Evolutionary conservation across 1,139 yeast species (phyloP), one percentile per base, ranked within the genome.

Genomic region (Scheffersomyces segobiensis): DNA sequence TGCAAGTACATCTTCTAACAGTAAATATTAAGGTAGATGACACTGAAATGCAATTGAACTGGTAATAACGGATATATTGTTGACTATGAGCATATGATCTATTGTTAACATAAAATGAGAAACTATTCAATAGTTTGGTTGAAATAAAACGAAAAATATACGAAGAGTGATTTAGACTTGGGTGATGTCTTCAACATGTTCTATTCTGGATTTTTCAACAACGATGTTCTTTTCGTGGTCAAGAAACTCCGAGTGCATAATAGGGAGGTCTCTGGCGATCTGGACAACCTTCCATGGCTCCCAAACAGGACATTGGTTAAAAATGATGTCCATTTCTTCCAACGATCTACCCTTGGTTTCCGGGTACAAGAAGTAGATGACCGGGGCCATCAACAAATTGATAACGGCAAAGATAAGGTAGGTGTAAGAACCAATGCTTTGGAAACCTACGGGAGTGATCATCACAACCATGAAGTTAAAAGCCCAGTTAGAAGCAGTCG

Each of bases 261-360:
- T 67, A 10, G 80, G 81, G 63, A 73, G 67, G 18, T 65, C 68
- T 42, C 64, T 66, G 1, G 80, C 83, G 58, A 80, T 77, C 22
- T 67, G 65, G 32, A 77, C 81, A 19, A 71, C 76, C 61, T 74
- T 66, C 81, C 81, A 77, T 3, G 81, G 81, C 57, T 71, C 64
- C 59, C 60, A 62, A 17, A 70, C 68, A 3, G 80, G 80, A 10
- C 79, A 76, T 53, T 70, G 74, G 53, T 70, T 78, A 66, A 85
- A 87, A 62, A 88, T 87, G 62, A 83, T 77, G 67, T 86, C 89
- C 71, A 87, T 75, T 67, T 86, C 88, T 68, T 86, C 89, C 65
- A 86, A 77, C 3, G 87, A 80, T 57, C 83, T 75, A 26, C 83
- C 86, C 65, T 84, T 83, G 2, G 90, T 86, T 68, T 87, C 90